Evolutionary conservation across 768 basidiomycete species (phyloP), one percentile per base, ranked within the genome.

Genomic region (Crassisporium funariophilum): DNA sequence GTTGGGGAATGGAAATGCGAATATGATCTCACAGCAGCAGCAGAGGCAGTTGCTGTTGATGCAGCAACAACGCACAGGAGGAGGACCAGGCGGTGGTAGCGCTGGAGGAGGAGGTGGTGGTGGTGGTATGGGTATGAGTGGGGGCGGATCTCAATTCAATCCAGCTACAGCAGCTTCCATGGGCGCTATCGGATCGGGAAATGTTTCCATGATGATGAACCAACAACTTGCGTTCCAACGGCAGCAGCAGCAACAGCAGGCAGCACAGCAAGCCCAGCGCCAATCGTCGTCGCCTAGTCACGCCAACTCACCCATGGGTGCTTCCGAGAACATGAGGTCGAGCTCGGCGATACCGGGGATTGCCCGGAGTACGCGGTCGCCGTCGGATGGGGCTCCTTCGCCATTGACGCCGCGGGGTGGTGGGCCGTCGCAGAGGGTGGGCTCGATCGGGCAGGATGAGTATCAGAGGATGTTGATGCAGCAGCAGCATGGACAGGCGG

Each of bases 331-430:
- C 37, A 60, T 58, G 53, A 52, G 53, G 21, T 52, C 57, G 19
- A 49, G 51, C 21, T 54, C 74, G 33, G 64, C 78, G 16, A 83
- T 88, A 43, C 86, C 85, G 0, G 86, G 86, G 10, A 90, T 90
- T 42, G 84, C 87, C 16, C 73, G 88, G 56, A 88, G 82, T 54
- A 78, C 81, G 40, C 75, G 86, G 45, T 88, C 88, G 33, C 88
- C 88, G n/a, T 82, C 85, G 13, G 87, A 89, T 49, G 70, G 75
- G 25, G 69, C 71, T 19, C 69, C 74, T 22, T 72, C 79, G 41
- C 77, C 80, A 24, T 66, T 83, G 71, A 73, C 72, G 48, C 70
- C 79, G 13, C 71, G 79, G 41, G 65, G 68, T 16, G 45, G n/a
- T n/a, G n/a, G n/a, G n/a, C n/a, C 50, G 44, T 72, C 74, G 29